Evolutionary conservation across 495 filamentous ascomycete genomes (phyloP).

Genomic region (Acidiella bohemica): DNA sequence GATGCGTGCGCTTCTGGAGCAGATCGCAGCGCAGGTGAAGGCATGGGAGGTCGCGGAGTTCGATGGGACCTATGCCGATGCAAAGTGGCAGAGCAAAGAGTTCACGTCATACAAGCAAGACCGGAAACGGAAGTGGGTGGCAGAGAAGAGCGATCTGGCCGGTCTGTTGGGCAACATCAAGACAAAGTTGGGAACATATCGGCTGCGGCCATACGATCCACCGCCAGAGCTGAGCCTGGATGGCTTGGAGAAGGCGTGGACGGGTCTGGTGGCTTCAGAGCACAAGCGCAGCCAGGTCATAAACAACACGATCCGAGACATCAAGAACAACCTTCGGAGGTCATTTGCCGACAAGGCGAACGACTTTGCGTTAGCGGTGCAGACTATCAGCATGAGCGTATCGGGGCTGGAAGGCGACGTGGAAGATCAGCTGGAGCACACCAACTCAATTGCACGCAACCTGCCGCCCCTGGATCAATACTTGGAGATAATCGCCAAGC

Average conservation of each 20-base stretch:
- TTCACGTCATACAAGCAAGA: constrained; percentile 81
- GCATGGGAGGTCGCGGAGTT: constrained; percentile 69
- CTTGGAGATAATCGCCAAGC: constrained; percentile 63
- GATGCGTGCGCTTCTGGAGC: constrained; percentile 63
- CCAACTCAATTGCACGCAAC: constrained; percentile 62
- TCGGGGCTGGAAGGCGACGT: constrained; percentile 91
- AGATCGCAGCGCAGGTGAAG: constrained; percentile 57
- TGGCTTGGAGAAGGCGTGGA: constrained; percentile 71
- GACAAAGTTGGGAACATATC: constrained; percentile 91
- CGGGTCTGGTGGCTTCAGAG: constrained; percentile 60
- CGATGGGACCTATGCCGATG: constrained; percentile 83
- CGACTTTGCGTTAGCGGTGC: constrained; percentile 86
- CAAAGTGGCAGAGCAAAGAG: constrained; percentile 67
- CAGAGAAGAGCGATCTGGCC: constrained; percentile 89
- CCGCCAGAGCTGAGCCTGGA: constrained; percentile 68
- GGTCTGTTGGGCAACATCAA: constrained; percentile 96
- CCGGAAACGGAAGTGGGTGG: constrained; percentile 86
- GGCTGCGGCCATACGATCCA: constrained; percentile 79
- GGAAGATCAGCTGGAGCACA: constrained; percentile 81
- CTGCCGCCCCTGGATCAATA: constrained; percentile 78
- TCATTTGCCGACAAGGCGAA: constrained; percentile 94
- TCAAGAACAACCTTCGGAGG: constrained; percentile 85
- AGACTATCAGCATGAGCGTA: constrained; percentile 83
- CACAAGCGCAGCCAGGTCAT: constrained; percentile 79
- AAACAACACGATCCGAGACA: constrained; percentile 95